These are phyloP conservation scores for Kwoniella shivajii DNA, from an alignment of 1,284 basidiomycete species.

Conservation along the genomic window DNA sequence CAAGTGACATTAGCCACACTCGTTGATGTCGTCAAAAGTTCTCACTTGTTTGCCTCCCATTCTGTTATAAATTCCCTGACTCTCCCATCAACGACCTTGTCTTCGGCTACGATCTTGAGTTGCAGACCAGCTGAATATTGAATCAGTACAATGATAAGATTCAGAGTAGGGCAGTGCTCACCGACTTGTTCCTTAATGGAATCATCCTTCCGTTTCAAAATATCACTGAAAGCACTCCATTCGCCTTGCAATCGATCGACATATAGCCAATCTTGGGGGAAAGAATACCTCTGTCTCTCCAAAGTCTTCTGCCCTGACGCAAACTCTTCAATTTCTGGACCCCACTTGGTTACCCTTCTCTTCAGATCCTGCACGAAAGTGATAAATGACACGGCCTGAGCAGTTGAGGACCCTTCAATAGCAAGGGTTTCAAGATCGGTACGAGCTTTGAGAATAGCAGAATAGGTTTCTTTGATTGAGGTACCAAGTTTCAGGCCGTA, in stretches of 20 bases:
- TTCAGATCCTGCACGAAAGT: slow-evolving; percentile 99
- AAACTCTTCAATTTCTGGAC: slow-evolving; percentile 93
- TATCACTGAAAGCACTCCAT: slow-evolving; percentile 98
- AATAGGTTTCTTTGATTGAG: slow-evolving; percentile 96
- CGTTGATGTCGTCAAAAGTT: not conserved
- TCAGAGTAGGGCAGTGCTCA: slow-evolving; percentile 13
- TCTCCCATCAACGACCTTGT: slow-evolving; percentile 94
- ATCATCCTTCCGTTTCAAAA: slow-evolving; percentile 95
- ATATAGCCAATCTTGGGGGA: slow-evolving; percentile 96
- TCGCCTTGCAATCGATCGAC: slow-evolving; percentile 96
- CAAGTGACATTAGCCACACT: not conserved
- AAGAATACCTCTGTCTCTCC: slow-evolving; percentile 94
- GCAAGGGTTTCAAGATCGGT: slow-evolving; percentile 91
- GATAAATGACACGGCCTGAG: slow-evolving; percentile 96
- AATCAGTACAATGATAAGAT: not conserved
- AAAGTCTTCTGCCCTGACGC: slow-evolving; percentile 93
- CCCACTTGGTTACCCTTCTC: slow-evolving; percentile 94
- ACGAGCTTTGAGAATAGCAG: slow-evolving; percentile 84
- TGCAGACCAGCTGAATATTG: slow-evolving; percentile 76
- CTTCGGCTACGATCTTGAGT: slow-evolving; percentile 98
- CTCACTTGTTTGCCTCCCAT: slow-evolving; percentile 69
- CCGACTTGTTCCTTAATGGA: slow-evolving; percentile 88
- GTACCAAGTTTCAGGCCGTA: slow-evolving; percentile 91
- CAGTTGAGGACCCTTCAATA: slow-evolving; percentile 71
- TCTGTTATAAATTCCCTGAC: slow-evolving; percentile 85